Conservation (phyloP, 495 filamentous ascomycete genomes). For the Achaetomiella virescens region DNA sequence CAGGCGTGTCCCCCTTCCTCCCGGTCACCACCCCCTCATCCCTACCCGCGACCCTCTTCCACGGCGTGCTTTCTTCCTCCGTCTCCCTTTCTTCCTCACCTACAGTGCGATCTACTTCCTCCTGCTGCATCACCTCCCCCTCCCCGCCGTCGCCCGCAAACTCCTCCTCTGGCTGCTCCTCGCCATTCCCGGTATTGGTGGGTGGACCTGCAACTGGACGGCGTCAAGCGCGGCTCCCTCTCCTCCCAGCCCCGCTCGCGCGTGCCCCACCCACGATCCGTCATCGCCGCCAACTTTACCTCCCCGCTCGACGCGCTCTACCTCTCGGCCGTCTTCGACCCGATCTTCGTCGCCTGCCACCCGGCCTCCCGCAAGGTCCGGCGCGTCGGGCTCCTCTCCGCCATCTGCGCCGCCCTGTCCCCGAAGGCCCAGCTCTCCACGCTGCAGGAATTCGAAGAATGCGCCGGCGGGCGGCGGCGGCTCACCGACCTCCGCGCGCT, state of each 20-base stretch:
- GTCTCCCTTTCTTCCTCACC: constrained; percentile 70
- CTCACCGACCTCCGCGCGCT: constrained; percentile 59
- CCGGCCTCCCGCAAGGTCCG: constrained; percentile 66
- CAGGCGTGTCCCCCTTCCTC: constrained; percentile 93
- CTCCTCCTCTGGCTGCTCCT: constrained; percentile 80
- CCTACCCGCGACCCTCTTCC: constrained; percentile 53
- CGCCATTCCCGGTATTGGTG: constrained; percentile 90
- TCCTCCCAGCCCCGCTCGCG: constrained; percentile 55
- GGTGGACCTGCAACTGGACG: constrained; percentile 94
- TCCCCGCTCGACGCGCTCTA: constrained; percentile 91
- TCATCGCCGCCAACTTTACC: constrained; percentile 87
- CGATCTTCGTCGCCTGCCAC: constrained; percentile 81
- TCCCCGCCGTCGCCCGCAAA: constrained; percentile 74
- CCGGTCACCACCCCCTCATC: constrained; percentile 61
- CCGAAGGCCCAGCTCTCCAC: constrained; percentile 39
- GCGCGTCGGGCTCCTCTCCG: constrained; percentile 65
- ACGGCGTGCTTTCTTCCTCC: constrained; percentile 71
- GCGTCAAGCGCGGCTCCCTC: constrained; percentile 76
- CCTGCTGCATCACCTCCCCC: constrained; percentile 76
- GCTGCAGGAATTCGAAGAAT: constrained; percentile 22
- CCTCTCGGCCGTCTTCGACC: constrained; percentile 94
- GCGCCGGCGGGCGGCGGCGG: constrained; percentile 1
- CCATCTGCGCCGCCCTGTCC: constrained; percentile 67
- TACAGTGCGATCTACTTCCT: constrained; percentile 66
- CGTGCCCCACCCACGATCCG: constrained; percentile 64